Conservation (phyloP, 768 basidiomycete genomes). For the Boletus sp. region DNA sequence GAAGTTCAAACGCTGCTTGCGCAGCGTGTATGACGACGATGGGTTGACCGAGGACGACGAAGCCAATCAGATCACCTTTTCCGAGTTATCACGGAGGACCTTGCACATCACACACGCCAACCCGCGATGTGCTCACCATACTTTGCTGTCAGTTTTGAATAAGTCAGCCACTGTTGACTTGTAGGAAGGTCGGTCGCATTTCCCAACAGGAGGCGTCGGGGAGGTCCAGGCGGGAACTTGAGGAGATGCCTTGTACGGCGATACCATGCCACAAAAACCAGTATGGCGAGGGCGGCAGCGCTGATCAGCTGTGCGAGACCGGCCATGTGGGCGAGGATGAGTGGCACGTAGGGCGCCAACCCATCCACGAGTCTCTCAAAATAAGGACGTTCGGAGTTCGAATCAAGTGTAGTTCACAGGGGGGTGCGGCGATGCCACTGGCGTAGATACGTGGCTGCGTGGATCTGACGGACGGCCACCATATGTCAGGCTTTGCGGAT, state of each 20-base stretch:
- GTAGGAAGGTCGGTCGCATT: background rate
- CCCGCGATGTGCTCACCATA: background rate
- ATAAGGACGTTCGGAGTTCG: too few species aligned
- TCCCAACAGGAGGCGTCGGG: background rate
- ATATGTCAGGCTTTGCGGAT: too few species aligned
- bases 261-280: background rate
- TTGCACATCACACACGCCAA: background rate
- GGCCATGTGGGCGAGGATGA: too few species aligned
- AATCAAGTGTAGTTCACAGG: too few species aligned
- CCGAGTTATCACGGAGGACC: background rate
- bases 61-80: background rate
- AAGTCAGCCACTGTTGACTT: conserved; percentile 1
- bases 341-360: too few species aligned
- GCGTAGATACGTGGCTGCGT: too few species aligned
- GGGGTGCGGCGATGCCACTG: too few species aligned
- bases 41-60: conserved; percentile 5
- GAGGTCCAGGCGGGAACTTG: conserved; percentile 4
- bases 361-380: too few species aligned
- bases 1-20: conserved; percentile 1
- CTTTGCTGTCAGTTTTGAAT: conserved; percentile 1
- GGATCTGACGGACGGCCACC: too few species aligned
- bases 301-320: too few species aligned
- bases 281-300: background rate
- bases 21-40: conserved; percentile 1
- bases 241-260: background rate